Evolutionary conservation across 345 rosid genomes (phyloP).

Genomic region (Microcos paniculata): DNA sequence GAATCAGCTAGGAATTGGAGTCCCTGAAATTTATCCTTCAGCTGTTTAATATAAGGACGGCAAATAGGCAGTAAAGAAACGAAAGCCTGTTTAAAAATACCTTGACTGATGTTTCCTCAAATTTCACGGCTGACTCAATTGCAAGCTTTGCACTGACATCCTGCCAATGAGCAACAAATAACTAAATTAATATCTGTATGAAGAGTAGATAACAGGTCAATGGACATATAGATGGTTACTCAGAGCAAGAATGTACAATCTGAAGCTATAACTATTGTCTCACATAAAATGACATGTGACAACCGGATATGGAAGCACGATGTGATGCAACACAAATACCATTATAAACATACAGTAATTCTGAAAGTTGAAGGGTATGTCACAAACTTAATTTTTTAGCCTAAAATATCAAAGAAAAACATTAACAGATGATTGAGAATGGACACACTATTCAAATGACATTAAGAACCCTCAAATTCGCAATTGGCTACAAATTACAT

Average conservation of each 20-base stretch:
- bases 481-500: background rate
- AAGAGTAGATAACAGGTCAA: background rate
- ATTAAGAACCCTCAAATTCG: background rate
- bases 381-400: background rate
- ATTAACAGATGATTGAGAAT: background rate
- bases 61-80: background rate
- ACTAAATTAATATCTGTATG: background rate
- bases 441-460: background rate
- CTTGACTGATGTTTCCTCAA: slow-evolving; percentile 50
- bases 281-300: background rate
- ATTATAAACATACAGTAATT: background rate
- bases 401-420: background rate
- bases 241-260: background rate
- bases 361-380: background rate
- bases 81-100: slow-evolving; percentile 13
- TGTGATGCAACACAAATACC: background rate
- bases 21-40: slow-evolving; percentile 53
- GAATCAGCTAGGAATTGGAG: slow-evolving; percentile 68
- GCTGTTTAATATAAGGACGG: background rate
- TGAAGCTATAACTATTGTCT: background rate
- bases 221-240: background rate
- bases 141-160: slow-evolving; percentile 50
- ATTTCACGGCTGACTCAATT: slow-evolving; percentile 41
- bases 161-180: slow-evolving; percentile 35
- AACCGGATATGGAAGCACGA: background rate